A percentile compares a stretch with the other conserved stretches of the same genome.
Evolutionary conservation across 257 asterid species (phyloP).

Genomic region (Nicotiana tabacum): DNA sequence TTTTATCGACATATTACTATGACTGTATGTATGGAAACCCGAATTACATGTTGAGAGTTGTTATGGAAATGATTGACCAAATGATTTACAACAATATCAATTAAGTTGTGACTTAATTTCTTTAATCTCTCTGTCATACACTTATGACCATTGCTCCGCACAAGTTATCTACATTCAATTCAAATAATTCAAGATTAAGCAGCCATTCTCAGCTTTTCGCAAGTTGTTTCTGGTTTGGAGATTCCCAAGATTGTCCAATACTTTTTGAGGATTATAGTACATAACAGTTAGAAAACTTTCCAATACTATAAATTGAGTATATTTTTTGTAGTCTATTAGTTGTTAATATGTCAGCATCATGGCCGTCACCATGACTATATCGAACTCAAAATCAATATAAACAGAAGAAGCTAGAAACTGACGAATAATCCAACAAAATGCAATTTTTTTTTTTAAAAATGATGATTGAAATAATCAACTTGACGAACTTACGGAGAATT

Average conservation of each 20-base stretch:
- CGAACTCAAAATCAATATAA: background rate
- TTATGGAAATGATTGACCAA: too few species aligned
- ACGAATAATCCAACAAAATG: background rate
- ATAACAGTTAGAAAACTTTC: background rate
- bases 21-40: too few species aligned
- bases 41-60: too few species aligned
- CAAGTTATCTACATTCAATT: too few species aligned
- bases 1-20: too few species aligned
- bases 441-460: background rate
- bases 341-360: background rate
- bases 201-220: background rate
- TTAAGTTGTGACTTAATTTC: too few species aligned
- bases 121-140: too few species aligned
- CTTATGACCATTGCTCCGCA: too few species aligned
- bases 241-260: background rate
- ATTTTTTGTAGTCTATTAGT: background rate
- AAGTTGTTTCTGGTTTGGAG: background rate
- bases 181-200: too few species aligned
- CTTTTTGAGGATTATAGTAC: background rate
- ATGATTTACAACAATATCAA: too few species aligned
- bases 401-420: background rate
- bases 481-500: background rate
- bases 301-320: too few species aligned
- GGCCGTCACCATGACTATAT: background rate
- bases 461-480: background rate